Evolutionary conservation across 176 grass and related monocot genomes (phyloP), one percentile per base, ranked within the genome.

Genomic region (Eleusine coracana): DNA sequence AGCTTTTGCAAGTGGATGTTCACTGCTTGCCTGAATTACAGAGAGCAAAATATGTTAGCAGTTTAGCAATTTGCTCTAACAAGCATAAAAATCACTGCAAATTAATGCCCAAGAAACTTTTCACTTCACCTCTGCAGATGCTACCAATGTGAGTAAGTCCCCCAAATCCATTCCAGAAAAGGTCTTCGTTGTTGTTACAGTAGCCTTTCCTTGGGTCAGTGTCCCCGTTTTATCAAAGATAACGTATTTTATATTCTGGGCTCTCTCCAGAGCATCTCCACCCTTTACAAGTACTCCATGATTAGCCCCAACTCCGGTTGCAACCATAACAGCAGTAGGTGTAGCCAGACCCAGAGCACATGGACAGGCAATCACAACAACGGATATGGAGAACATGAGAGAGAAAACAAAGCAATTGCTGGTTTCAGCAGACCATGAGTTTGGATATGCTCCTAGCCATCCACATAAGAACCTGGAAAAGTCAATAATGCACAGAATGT

Each of bases 291-390:
- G 89, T 56, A 97, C 78, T 48, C 94, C 91, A 62, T 93, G 94
- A 55, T 73, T 87, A 56, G 94, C 94, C 54, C 94, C 94, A 55
- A 93, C 89, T 87, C 91, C 94, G 45, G 94, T 94, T 41, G 91
- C 91, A 45, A 97, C 94, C 94, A 97, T 97, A 64, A 97, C 91
- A 58, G 94, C 94, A 70, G 94, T 97, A 54, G 94, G 94, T 58
- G 94, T 97, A 50, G 94, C 91, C 75, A 97, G 81, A 80, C 94
- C 94, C 85, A 97, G 89, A 65, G 94, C 94, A 86, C 89, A 97
- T 59, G 94, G 94, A 55, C 94, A 97, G 21, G 94, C 94, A 78
- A 97, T 93, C 37, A 97, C 91, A 51, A 97, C 89, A 63, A 97
- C 94, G 34, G 91, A 97, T 64, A 97, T 93, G 66, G 91, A 93